A percentile compares a stretch with the other conserved stretches of the same genome.
These are phyloP conservation scores for Salix caprea DNA, from an alignment of 345 rosid genomes.

Conservation along the genomic window DNA sequence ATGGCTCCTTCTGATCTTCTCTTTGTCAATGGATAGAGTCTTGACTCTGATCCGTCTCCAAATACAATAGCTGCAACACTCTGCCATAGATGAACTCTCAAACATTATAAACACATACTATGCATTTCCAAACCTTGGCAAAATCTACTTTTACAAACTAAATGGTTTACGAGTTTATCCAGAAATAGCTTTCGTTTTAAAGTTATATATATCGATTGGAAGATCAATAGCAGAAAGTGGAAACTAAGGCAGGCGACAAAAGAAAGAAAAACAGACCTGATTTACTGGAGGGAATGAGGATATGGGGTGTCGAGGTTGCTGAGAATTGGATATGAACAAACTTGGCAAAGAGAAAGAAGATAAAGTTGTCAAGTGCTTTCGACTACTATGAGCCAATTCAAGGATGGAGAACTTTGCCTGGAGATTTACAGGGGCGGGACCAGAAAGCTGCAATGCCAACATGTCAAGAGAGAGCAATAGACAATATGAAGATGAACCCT, in stretches of 20 bases:
- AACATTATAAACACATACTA: neutral
- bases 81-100: constrained; percentile 21
- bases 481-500: neutral
- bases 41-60: constrained; percentile 65
- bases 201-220: too few relatives aligned
- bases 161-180: too few relatives aligned
- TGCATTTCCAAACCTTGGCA: neutral
- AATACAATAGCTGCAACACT: constrained; percentile 78
- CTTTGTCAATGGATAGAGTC: constrained; percentile 70
- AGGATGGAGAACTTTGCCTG: constrained; percentile 17
- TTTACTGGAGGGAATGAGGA: constrained; percentile 35
- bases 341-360: constrained; percentile 12
- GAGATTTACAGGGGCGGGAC: constrained; percentile 6
- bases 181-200: too few relatives aligned
- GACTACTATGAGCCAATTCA: constrained; percentile 13
- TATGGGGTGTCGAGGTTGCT: constrained; percentile 24
- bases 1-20: constrained; percentile 80
- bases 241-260: neutral
- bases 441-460: constrained; percentile 24
- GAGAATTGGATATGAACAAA: constrained; percentile 22
- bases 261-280: constrained; percentile 33
- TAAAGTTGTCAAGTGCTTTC: constrained; percentile 9
- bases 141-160: neutral
- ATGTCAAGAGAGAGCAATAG: constrained; percentile 8
- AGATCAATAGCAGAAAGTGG: neutral